Evolutionary conservation across 2,329 filamentous ascomycete species (phyloP).

Genomic region (Incumbomyces lentus): DNA sequence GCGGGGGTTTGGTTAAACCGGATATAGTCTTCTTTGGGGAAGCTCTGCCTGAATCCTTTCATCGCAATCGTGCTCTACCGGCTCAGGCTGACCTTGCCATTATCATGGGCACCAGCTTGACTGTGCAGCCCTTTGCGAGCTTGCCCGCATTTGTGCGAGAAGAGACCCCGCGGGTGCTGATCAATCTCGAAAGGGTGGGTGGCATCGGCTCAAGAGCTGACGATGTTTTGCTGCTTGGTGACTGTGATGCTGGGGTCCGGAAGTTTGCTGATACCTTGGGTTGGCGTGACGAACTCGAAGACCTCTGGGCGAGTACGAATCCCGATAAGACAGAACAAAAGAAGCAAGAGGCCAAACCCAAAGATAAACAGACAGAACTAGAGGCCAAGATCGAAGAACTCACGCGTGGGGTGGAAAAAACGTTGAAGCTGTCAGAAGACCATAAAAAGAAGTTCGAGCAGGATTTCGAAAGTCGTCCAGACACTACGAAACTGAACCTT

Average conservation of each 20-base stretch:
- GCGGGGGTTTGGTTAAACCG: slow-evolving; percentile 75
- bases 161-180: slow-evolving; percentile 63
- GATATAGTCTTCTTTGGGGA: slow-evolving; percentile 95
- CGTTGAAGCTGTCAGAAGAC: slow-evolving; percentile 36
- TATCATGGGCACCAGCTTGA: slow-evolving; percentile 79
- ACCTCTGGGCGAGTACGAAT: slow-evolving; percentile 59
- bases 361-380: slow-evolving; percentile 45
- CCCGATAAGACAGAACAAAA: slow-evolving; percentile 48
- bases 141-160: slow-evolving; percentile 56
- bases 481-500: slow-evolving; percentile 3
- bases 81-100: slow-evolving; percentile 64
- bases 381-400: slow-evolving; percentile 49
- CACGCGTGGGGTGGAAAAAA: slow-evolving; percentile 48
- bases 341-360: slow-evolving; percentile 27
- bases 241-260: slow-evolving; percentile 73
- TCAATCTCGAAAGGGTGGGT: slow-evolving; percentile 80
- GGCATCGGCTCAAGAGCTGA: slow-evolving; percentile 65
- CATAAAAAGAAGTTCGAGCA: slow-evolving; percentile 32
- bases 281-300: slow-evolving; percentile 76
- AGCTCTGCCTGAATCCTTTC: slow-evolving; percentile 55
- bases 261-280: slow-evolving; percentile 69
- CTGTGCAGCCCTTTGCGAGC: slow-evolving; percentile 79
- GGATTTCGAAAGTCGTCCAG: slow-evolving; percentile 2
- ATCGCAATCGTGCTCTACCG: slow-evolving; percentile 45
- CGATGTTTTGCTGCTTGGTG: slow-evolving; percentile 72